Conservation (phyloP, 441 rosid genomes). For the Erodium texanum region DNA sequence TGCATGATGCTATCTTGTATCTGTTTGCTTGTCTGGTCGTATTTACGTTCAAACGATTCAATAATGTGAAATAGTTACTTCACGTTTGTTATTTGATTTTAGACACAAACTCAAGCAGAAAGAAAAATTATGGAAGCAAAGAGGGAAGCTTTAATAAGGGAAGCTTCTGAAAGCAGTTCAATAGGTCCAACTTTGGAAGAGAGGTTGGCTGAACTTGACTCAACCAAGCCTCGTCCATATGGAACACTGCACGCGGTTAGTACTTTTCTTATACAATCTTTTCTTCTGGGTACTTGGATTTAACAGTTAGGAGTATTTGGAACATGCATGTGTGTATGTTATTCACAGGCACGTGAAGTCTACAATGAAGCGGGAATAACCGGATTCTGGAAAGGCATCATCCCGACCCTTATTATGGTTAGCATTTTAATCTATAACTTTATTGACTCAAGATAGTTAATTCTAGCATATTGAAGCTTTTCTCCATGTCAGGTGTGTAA, state of each 20-base stretch:
- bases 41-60: background rate
- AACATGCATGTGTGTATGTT: background rate
- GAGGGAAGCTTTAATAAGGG: conserved; percentile 44
- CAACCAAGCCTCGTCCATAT: conserved; percentile 42
- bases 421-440: conserved; percentile 18
- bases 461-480: background rate
- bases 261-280: conserved; percentile 7
- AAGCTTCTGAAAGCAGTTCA: conserved; percentile 37
- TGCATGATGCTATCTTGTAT: background rate
- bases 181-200: conserved; percentile 29
- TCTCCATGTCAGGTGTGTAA: conserved; percentile 45
- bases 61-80: background rate
- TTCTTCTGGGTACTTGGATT: too few relatives aligned
- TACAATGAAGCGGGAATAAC: conserved; percentile 50
- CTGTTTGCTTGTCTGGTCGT: background rate
- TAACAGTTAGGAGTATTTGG: too few relatives aligned
- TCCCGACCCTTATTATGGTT: conserved; percentile 67
- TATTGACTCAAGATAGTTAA: conserved; percentile 8
- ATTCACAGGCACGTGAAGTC: conserved; percentile 41
- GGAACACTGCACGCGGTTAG: conserved; percentile 56
- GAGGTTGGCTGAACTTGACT: conserved; percentile 47
- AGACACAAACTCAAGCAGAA: conserved; percentile 74
- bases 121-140: conserved; percentile 49
- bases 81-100: conserved; percentile 15
- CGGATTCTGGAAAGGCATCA: conserved; percentile 71